These are phyloP conservation scores for Oryza coarctata DNA, from an alignment of 176 grass and related monocot species.

Conservation along the genomic window DNA sequence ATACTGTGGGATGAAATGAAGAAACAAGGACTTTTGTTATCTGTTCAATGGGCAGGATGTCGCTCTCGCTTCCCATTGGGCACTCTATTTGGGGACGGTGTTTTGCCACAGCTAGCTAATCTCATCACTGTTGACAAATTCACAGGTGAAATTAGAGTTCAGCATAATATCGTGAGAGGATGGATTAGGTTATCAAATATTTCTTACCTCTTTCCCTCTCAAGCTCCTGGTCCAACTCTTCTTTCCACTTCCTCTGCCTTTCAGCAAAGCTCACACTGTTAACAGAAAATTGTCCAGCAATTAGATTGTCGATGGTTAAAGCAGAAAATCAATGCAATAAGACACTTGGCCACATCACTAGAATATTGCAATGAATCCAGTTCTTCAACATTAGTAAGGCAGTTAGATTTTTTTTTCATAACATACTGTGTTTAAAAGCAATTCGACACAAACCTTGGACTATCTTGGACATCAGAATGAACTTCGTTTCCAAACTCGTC, in stretches of 20 bases:
- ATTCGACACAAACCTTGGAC: conserved; percentile 52
- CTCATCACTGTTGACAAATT: conserved; percentile 69
- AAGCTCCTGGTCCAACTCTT: conserved; percentile 89
- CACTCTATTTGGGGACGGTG: conserved; percentile 64
- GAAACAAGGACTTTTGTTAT: neutral
- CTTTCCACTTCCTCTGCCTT: conserved; percentile 83
- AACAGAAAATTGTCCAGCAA: conserved; percentile 21
- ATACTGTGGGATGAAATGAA: conserved; percentile 35
- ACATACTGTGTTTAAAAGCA: conserved; percentile 8
- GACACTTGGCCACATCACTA: neutral
- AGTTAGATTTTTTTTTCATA: conserved; percentile 33
- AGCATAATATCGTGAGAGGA: neutral
- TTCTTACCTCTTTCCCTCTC: conserved; percentile 86
- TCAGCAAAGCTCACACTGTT: conserved; percentile 70
- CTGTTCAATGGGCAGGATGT: conserved; percentile 39
- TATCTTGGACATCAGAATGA: conserved; percentile 56
- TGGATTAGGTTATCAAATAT: conserved; percentile 14
- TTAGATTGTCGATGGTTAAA: conserved; percentile 37
- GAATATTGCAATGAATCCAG: conserved; percentile 8
- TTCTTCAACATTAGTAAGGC: conserved; percentile 1
- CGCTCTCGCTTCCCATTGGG: conserved; percentile 60
- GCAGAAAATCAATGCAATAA: conserved; percentile 3
- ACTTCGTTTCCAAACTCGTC: conserved; percentile 54
- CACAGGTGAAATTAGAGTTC: conserved; percentile 27
- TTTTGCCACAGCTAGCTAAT: conserved; percentile 62